Conservation (phyloP, 306 rosid genomes). For the Geum urbanum region DNA sequence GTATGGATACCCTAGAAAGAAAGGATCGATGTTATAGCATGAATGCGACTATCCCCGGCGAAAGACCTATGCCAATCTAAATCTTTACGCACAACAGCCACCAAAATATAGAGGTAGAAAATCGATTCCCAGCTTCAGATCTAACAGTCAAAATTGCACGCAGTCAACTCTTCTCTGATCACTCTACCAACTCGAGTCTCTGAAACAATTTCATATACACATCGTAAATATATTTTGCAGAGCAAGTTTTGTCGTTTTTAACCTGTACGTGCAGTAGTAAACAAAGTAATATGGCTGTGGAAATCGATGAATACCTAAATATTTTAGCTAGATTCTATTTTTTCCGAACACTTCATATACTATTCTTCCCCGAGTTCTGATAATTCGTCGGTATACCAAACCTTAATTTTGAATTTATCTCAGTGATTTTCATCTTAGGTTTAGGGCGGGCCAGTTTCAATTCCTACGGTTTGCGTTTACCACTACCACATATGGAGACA, state of each 20-base stretch:
- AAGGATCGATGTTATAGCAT: neutral
- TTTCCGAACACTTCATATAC: neutral
- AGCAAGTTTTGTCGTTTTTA: neutral
- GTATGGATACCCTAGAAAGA: neutral
- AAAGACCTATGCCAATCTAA: neutral
- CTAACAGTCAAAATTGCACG: constrained; percentile 3
- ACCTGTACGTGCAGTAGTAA: neutral
- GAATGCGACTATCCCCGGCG: neutral
- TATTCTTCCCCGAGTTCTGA: neutral
- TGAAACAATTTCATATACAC: neutral
- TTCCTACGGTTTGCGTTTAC: no score
- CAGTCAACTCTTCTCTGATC: neutral
- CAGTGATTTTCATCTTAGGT: neutral
- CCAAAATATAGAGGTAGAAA: neutral
- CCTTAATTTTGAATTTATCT: neutral
- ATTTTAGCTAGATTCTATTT: neutral
- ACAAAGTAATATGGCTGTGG: neutral
- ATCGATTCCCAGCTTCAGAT: neutral
- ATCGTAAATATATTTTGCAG: neutral
- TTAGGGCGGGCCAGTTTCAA: neutral
- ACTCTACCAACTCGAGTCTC: neutral
- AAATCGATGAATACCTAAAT: constrained; percentile 5
- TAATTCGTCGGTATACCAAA: neutral
- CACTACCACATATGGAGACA: no score
- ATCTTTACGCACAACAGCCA: neutral